Base-by-base conservation (phyloP, 2,329 filamentous ascomycete species). In the Hymenoscyphus infarciens region DNA sequence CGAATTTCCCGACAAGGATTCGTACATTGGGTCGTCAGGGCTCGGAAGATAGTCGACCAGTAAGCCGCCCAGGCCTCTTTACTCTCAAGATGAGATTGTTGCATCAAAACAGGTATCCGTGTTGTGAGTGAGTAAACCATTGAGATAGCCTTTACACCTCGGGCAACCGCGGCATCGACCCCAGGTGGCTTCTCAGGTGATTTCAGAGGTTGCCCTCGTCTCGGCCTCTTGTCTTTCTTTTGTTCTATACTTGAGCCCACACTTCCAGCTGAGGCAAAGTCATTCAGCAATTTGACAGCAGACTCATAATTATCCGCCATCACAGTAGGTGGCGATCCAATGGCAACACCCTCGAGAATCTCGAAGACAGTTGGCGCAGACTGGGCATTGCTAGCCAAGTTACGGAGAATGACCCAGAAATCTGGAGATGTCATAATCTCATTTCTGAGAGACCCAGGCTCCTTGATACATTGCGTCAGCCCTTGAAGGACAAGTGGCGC, bases 361-460 rank as follows among this genome's bases (percentile, higher is more conserved):
- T 89, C 86, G 74, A 98, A 98, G 0, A 96, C 92, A 16, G 88
- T 82, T 0, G 87, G 82, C 1, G 92, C 90, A 29, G 89, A 88
- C 60, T 91, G 87, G 2, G 85, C 78, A 65, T 88, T 84, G 27
- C 82, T 80, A 56, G 91, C 87, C 19, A 99, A 79, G 35, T 87
- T 84, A 65, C 92, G 88, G 59, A 99, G 80, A 15, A 97, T 90
- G 5, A 89, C 89, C 95, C 95, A 99, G 75, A 99, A 98, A 73
- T 99, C 95, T 0, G 95, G 95, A 19, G 94, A 98, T 15, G 91
- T 94, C 77, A 96, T 96, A 69, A 98, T 90, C 77, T 98, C 94
- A 69, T 91, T 97, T 62, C 91, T 87, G 31, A 99, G 79, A 13
- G 90, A 86, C 29, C 87, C 87, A 0, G 91, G 86, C 64, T 89